Evolutionary conservation across 1,284 basidiomycete genomes (phyloP).

Genomic region (Ustilago xerochloae): DNA sequence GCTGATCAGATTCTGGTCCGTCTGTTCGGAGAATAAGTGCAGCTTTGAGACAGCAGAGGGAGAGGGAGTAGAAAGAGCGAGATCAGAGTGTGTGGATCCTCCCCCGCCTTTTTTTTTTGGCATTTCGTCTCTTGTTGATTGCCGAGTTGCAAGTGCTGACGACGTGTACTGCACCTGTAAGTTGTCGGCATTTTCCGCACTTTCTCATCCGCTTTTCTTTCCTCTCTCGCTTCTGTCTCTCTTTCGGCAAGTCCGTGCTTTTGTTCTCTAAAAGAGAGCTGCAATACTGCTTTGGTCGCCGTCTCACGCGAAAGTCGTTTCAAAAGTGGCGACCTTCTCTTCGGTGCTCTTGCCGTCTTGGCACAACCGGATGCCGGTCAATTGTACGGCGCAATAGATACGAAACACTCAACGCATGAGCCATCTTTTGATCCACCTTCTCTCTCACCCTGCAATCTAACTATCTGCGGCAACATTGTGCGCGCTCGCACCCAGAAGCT

Average conservation of each 20-base stretch:
- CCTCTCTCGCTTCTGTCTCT: not conserved
- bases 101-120: not conserved
- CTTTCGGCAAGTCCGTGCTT: not conserved
- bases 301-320: not conserved
- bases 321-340: too few relatives aligned
- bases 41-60: too few relatives aligned
- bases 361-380: slow-evolving; percentile 6
- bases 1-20: not conserved
- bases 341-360: too few relatives aligned
- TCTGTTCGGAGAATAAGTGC: not conserved
- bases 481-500: too few relatives aligned
- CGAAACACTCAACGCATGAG: not conserved
- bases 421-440: not conserved
- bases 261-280: not conserved
- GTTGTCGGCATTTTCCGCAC: not conserved
- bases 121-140: not conserved
- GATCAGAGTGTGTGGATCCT: not conserved
- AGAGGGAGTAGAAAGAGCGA: not conserved
- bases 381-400: slow-evolving; percentile 1
- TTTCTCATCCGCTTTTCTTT: too few relatives aligned
- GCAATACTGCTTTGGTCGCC: not conserved
- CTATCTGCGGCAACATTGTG: not conserved
- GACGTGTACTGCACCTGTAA: not conserved
- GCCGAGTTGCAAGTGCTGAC: not conserved
- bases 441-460: not conserved